These are phyloP conservation scores for Urostyla sp. DNA, from an alignment of 73 alveolate species.

Conservation along the genomic window DNA sequence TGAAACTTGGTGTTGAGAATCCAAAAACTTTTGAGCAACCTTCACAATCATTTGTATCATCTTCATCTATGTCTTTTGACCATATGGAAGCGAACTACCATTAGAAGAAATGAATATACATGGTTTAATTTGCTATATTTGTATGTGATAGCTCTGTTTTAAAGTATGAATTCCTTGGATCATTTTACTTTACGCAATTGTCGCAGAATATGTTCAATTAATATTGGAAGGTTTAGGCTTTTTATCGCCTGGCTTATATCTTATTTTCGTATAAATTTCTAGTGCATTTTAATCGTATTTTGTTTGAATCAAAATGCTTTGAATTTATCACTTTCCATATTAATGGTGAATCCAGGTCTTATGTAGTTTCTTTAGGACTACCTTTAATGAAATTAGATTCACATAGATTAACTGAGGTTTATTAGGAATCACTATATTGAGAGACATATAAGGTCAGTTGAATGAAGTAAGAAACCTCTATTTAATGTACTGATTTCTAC, in stretches of 20 bases:
- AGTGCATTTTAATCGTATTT: slow-evolving; percentile 15
- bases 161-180: slow-evolving; percentile 19
- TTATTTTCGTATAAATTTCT: background rate
- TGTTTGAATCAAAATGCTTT: background rate
- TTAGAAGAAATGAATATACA: slow-evolving; percentile 41
- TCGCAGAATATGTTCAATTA: slow-evolving; percentile 13
- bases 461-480: background rate
- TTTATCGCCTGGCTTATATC: background rate
- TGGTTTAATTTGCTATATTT: slow-evolving; percentile 11
- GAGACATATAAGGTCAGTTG: slow-evolving; percentile 13
- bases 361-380: no score
- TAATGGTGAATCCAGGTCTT: no score
- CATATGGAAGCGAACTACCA: slow-evolving; percentile 41
- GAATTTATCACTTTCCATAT: background rate
- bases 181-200: slow-evolving; percentile 40
- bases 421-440: slow-evolving; percentile 36
- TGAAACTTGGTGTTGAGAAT: slow-evolving; percentile 13
- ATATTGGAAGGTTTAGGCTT: slow-evolving; percentile 3
- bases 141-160: no score
- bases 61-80: slow-evolving; percentile 46
- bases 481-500: no score
- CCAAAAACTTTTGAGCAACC: slow-evolving; percentile 40
- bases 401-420: slow-evolving; percentile 12
- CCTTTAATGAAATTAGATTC: no score
- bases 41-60: slow-evolving; percentile 22